Evolutionary conservation across 2,329 filamentous ascomycete genomes (phyloP), one percentile per base, ranked within the genome.

Genomic region (Dothideomycetidae sp.): DNA sequence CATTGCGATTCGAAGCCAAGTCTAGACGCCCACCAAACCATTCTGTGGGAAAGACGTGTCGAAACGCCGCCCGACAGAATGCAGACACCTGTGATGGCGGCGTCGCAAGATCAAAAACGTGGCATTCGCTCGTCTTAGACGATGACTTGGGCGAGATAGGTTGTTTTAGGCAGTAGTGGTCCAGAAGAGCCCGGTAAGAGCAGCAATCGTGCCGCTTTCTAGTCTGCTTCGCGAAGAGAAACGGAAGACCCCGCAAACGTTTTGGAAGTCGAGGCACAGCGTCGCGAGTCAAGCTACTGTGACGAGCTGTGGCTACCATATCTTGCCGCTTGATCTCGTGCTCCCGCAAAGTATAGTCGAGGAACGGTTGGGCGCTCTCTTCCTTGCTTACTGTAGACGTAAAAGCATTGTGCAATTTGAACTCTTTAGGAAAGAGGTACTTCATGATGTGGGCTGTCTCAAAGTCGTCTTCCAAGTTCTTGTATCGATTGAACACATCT

Each of bases 341-440:
- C 51, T 96, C 88, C 12, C 88, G 76, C 9, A 84, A 55, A 0
- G 80, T 86, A 53, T 93, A 93, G 55, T 93, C 85, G 50, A 83
- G 81, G 50, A 88, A 77, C 16, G 70, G 71, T 48, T 88, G 79
- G 0, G 73, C 64, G 0, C 78, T 88, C 49, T 81, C 71, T 33
- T 60, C 68, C 14, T 53, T 54, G 53, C 90, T 70, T 11, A 79
- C 67, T 3, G 63, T 60, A 4, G 76, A 81, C 0, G 76, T 84
- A 53, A 96, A 94, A n/a, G 80, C 84, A 56, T 96, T 98, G 52
- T 93, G 84, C 3, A 98, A 63, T 10, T 74, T 73, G 51, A 93
- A 96, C 51, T 96, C 86, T 9, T 78, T 70, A 19, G 90, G 90
- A 48, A 98, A 98, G 1, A 98, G 76, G 56, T 96, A 88, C 65